Percentiles rank a stretch among this genome's conserved stretches.
phyloP scores from a whole-genome alignment of 768 basidiomycete genomes.

The Tricholoma matsutake region DNA sequence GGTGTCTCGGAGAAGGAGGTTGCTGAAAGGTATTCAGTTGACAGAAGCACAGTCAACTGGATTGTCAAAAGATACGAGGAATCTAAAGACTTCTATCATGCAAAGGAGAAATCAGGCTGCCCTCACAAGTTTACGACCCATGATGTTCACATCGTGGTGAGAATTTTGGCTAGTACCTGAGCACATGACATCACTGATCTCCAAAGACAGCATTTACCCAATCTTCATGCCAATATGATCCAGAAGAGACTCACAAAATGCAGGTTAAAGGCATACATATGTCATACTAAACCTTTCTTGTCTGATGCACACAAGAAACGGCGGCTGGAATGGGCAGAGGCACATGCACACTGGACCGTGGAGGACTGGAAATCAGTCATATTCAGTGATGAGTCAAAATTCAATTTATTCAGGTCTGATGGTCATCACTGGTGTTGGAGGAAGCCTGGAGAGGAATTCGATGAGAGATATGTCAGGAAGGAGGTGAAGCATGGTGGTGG shows the following conservation, averaged over 20 bases:
- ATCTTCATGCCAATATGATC: slow-evolving; percentile 13
- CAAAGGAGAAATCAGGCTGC: slow-evolving; percentile 11
- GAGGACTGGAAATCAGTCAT: slow-evolving; percentile 27
- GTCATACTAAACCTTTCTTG: slow-evolving; percentile 19
- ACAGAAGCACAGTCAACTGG: background rate
- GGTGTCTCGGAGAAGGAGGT: slow-evolving; percentile 6
- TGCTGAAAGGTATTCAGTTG: background rate
- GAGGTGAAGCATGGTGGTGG: slow-evolving; percentile 35
- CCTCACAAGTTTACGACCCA: slow-evolving; percentile 10
- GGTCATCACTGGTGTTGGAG: slow-evolving; percentile 29
- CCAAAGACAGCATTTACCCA: slow-evolving; percentile 14
- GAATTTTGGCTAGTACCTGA: background rate
- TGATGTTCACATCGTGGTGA: slow-evolving; percentile 8
- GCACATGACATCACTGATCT: slow-evolving; percentile 15
- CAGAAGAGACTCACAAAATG: slow-evolving; percentile 5
- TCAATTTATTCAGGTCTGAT: slow-evolving; percentile 30
- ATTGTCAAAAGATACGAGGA: slow-evolving; percentile 1
- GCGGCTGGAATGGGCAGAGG: slow-evolving; percentile 19
- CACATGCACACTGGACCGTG: slow-evolving; percentile 22
- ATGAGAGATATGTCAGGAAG: slow-evolving; percentile 20
- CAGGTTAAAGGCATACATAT: slow-evolving; percentile 5
- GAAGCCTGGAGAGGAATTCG: slow-evolving; percentile 22
- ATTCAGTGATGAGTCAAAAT: slow-evolving; percentile 34
- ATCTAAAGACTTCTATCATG: slow-evolving; percentile 2
- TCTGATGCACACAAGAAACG: slow-evolving; percentile 12